Percentiles rank a stretch among this genome's conserved stretches.
Evolutionary conservation across 768 basidiomycete genomes (phyloP).

Genomic region (Lactarius sanguifluus): DNA sequence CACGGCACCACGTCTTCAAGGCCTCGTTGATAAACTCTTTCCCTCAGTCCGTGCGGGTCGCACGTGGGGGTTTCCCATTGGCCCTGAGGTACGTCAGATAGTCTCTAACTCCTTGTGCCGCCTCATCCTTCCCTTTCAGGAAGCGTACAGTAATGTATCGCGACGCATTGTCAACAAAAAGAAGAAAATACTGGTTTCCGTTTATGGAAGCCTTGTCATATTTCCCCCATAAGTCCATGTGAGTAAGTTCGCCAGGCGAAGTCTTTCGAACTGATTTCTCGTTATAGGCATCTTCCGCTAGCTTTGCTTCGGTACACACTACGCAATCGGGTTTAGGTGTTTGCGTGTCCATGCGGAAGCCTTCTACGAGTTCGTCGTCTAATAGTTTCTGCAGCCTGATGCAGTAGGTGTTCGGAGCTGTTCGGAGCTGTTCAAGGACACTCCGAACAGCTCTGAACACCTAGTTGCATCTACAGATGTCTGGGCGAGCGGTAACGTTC

Average conservation of each 20-base stretch:
- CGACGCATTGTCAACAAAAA: not conserved
- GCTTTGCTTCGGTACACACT: not conserved
- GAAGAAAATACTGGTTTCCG: not conserved
- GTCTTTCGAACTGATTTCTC: too few relatives aligned
- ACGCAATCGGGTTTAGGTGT: not conserved
- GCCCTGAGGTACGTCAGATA: not conserved
- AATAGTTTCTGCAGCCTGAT: too few relatives aligned
- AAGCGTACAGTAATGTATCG: not conserved
- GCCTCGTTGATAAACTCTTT: not conserved
- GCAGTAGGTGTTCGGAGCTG: too few relatives aligned
- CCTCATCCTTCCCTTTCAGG: not conserved
- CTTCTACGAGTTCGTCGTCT: too few relatives aligned
- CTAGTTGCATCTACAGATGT: too few relatives aligned
- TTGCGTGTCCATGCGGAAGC: too few relatives aligned
- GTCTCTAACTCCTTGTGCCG: not conserved
- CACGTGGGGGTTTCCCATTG: accelerated
- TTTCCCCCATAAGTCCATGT: not conserved
- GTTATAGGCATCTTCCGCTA: not conserved
- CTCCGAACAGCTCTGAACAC: too few relatives aligned
- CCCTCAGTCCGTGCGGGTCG: accelerated
- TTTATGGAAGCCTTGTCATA: not conserved
- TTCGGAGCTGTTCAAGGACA: too few relatives aligned
- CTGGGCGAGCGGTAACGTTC: too few relatives aligned
- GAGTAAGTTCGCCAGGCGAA: too few relatives aligned
- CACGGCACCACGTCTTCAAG: not conserved